Conservation (phyloP, 2,329 filamentous ascomycete genomes). For the Colletotrichum godetiae region DNA sequence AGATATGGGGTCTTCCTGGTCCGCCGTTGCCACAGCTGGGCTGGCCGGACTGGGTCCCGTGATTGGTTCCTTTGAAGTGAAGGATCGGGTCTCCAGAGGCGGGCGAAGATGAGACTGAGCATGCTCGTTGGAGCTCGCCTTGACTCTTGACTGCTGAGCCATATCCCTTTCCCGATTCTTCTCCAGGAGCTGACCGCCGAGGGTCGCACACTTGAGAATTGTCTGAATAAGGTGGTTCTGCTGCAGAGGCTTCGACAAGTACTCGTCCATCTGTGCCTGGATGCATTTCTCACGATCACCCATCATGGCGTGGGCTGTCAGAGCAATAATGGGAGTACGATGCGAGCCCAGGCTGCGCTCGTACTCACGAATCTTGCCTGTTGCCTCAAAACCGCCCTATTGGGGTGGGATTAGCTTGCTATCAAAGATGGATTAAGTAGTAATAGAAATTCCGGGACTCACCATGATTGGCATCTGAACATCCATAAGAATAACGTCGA, state of each 20-base stretch:
- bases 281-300: slow-evolving; percentile 98
- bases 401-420: slow-evolving; percentile 32
- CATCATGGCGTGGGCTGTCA: slow-evolving; percentile 98
- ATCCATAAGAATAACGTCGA: slow-evolving; percentile 98
- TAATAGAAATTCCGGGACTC: slow-evolving; percentile 47
- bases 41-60: slow-evolving; percentile 67
- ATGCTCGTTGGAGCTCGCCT: slow-evolving; percentile 54
- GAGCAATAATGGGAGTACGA: slow-evolving; percentile 93
- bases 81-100: slow-evolving; percentile 68
- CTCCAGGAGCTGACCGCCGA: slow-evolving; percentile 85
- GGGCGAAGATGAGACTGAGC: slow-evolving; percentile 51
- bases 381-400: slow-evolving; percentile 95
- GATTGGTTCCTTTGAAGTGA: slow-evolving; percentile 75
- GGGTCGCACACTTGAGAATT: slow-evolving; percentile 94
- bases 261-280: slow-evolving; percentile 99
- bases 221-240: slow-evolving; percentile 98
- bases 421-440: slow-evolving; percentile 10
- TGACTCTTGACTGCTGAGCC: slow-evolving; percentile 61
- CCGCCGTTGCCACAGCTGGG: slow-evolving; percentile 70
- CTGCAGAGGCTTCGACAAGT: slow-evolving; percentile 94
- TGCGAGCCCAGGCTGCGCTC: slow-evolving; percentile 84
- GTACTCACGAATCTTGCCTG: slow-evolving; percentile 94
- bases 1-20: slow-evolving; percentile 67
- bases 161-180: slow-evolving; percentile 75
- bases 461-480: slow-evolving; percentile 99